These are phyloP conservation scores for Takashimella tepidaria DNA, from an alignment of 1,284 basidiomycete genomes.

Conservation along the genomic window DNA sequence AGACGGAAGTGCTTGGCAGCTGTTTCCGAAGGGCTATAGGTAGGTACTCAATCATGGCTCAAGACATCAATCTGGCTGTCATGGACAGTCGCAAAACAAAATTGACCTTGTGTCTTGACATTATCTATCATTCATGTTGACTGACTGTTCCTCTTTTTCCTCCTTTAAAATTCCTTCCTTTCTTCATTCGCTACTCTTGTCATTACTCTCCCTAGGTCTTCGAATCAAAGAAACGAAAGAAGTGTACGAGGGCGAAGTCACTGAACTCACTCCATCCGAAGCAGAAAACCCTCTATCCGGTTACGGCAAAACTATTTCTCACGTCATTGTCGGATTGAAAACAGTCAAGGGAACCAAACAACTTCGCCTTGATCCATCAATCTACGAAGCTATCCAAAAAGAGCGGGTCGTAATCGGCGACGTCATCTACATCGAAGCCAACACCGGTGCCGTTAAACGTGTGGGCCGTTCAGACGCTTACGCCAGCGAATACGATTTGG, in stretches of 20 bases:
- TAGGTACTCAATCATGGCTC: constrained; percentile 52
- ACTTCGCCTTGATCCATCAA: constrained; percentile 85
- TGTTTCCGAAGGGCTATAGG: constrained; percentile 93
- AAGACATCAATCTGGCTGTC: background rate
- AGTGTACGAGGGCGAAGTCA: constrained; percentile 97
- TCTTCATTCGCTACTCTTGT: background rate
- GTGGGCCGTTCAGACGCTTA: constrained; percentile 97
- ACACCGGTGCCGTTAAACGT: constrained; percentile 95
- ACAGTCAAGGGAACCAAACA: constrained; percentile 99
- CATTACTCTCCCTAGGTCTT: constrained; percentile 57
- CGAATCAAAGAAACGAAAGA: constrained; percentile 98
- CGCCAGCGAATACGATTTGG: constrained; percentile 96
- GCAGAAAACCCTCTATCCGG: constrained; percentile 92
- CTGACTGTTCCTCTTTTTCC: no score
- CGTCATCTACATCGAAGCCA: constrained; percentile 91
- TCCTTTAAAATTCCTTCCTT: no score
- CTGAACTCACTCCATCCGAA: constrained; percentile 91
- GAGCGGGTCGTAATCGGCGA: constrained; percentile 96
- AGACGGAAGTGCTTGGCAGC: constrained; percentile 97
- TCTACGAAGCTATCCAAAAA: constrained; percentile 96
- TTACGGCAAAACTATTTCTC: constrained; percentile 97
- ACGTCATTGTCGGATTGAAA: constrained; percentile 94
- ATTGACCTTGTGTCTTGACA: constrained; percentile 2
- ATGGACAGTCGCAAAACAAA: background rate
- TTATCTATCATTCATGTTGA: background rate